These are phyloP conservation scores for Geoglossum glabrum DNA, from an alignment of 495 filamentous ascomycete species.

Conservation along the genomic window DNA sequence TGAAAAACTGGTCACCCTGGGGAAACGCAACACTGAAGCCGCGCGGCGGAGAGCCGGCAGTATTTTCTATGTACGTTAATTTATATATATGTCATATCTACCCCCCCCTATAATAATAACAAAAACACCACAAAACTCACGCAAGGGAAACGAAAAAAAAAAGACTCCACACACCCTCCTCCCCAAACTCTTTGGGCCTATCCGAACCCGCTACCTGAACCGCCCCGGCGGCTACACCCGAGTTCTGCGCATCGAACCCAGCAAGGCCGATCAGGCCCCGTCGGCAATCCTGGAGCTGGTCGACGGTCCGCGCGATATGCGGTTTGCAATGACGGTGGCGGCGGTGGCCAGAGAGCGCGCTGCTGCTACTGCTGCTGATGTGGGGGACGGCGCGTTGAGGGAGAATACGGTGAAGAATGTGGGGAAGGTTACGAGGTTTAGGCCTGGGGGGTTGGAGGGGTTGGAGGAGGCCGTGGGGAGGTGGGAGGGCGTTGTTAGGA, in stretches of 20 bases:
- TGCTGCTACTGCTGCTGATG: too few species aligned
- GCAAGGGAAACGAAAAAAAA: too few species aligned
- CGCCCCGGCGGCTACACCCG: conserved; percentile 88
- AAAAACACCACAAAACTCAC: too few species aligned
- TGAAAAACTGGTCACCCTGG: conserved; percentile 82
- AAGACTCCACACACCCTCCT: conserved; percentile 45
- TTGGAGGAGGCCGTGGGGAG: conserved; percentile 52
- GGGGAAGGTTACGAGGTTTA: conserved; percentile 63
- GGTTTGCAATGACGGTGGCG: conserved; percentile 78
- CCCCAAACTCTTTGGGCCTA: conserved; percentile 71
- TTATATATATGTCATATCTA: conserved; percentile 48
- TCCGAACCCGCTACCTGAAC: conserved; percentile 58
- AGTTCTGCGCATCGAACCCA: conserved; percentile 65
- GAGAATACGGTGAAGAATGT: conserved; percentile 60
- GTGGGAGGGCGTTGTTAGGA: conserved; percentile 20
- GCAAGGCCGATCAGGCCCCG: conserved; percentile 55
- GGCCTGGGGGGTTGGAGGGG: conserved; percentile 40
- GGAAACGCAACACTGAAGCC: conserved; percentile 73
- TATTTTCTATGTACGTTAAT: conserved; percentile 42
- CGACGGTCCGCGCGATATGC: conserved; percentile 85
- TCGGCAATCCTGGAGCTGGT: conserved; percentile 91
- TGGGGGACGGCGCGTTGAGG: conserved; percentile 24
- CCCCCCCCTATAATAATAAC: too few species aligned
- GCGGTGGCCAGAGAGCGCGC: conserved; percentile 48
- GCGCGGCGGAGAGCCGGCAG: conserved; percentile 44